phyloP scores from a whole-genome alignment of 257 asterid genomes.

The Jaltomata sinuosa region DNA sequence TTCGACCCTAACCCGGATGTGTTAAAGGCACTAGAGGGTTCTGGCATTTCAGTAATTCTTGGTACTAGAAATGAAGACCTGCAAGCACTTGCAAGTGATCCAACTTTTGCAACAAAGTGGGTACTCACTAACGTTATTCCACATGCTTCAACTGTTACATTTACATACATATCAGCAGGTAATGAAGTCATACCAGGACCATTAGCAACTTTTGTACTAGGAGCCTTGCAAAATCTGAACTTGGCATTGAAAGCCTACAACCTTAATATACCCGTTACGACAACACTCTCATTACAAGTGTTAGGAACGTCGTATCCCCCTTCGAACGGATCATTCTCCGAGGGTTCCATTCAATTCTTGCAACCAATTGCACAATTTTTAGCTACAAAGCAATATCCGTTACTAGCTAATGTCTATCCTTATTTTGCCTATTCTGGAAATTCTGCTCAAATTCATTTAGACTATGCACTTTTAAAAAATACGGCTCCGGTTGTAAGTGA shows the following conservation, averaged over 20 bases:
- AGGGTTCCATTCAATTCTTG: neutral
- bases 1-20: constrained; percentile 18
- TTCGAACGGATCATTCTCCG: constrained; percentile 11
- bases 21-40: constrained; percentile 19
- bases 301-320: constrained; percentile 32
- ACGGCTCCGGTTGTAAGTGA: neutral
- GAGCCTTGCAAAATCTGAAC: constrained; percentile 28
- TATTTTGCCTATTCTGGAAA: constrained; percentile 21
- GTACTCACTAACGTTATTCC: constrained; percentile 19
- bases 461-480: constrained; percentile 18
- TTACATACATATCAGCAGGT: constrained; percentile 26
- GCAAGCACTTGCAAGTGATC: constrained; percentile 10
- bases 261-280: constrained; percentile 15
- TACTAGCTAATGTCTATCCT: constrained; percentile 30
- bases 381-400: constrained; percentile 9
- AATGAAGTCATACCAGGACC: constrained; percentile 37
- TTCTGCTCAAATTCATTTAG: constrained; percentile 11
- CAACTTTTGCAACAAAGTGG: constrained; percentile 23
- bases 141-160: neutral
- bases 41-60: constrained; percentile 17
- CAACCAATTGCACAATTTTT: constrained; percentile 7
- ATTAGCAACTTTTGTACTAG: constrained; percentile 10
- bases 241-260: constrained; percentile 5
- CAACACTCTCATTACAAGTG: constrained; percentile 13
- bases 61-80: constrained; percentile 26